Base-by-base conservation (phyloP, 2,329 filamentous ascomycete species). In the Rhexocercosporidium sp. region DNA sequence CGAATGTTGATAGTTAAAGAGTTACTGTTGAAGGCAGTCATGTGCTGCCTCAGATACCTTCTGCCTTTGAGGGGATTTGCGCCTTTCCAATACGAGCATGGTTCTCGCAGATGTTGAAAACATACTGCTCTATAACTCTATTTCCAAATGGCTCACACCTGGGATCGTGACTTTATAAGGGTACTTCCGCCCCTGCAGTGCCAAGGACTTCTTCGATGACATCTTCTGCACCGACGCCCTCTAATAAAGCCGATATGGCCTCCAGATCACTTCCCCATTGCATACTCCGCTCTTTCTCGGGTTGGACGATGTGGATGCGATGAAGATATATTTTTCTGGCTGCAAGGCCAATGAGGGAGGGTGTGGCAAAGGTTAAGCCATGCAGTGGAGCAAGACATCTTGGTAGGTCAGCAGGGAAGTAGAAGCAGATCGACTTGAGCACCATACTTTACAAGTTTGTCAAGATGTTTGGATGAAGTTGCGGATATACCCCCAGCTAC, bases 241-340 rank as follows among this genome's bases (percentile, higher is more conserved):
- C 87, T 2, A 97, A 79, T 59, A 94, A 72, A 18, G 85, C 83
- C 70, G 86, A 83, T 1, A 97, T 87, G 3, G 92, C 91, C 34
- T 85, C 83, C 0, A 91, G 72, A 62, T 91, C 89, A 78, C 95
- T 97, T 0, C 96, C 96, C 89, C 96, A 99, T 78, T 97, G 93
- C 82, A 97, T 86, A 77, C 94, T 97, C 57, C 94, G 85, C 81
- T 98, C 96, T 66, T 89, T 87, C 69, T 88, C 85, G 0, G 92
- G 85, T 1, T 81, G 79, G 0, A 91, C 88, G 64, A 97, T 85
- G 16, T 86, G 79, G 37, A 99, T 88, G 9, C 94, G 90, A 80
- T 99, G 96, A 20, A 91, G 84, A 76, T 97, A 99, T 27, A 97
- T 86, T 81, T 98, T 98, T 68, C 88, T 88, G 1, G 91, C 90